Evolutionary conservation across 257 asterid species (phyloP).

Genomic region (Scutellaria minor): DNA sequence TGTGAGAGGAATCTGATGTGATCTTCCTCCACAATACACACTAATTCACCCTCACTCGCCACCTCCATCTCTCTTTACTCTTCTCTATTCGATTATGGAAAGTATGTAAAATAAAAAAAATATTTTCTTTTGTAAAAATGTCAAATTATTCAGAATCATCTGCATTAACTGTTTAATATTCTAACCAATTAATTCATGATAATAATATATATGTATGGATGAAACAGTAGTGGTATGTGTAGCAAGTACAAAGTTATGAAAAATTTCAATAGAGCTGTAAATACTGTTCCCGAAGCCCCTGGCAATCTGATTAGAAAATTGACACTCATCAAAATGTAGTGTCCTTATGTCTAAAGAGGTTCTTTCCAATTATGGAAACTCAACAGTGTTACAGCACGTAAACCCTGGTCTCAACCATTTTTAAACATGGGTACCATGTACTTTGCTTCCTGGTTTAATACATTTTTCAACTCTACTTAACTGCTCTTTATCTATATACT

Average conservation of each 20-base stretch:
- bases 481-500: slow-evolving; percentile 28
- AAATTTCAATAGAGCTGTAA: slow-evolving; percentile 12
- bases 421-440: slow-evolving; percentile 41
- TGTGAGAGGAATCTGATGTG: slow-evolving; percentile 50
- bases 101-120: too few species aligned
- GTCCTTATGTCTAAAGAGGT: slow-evolving; percentile 40
- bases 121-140: too few species aligned
- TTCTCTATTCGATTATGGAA: not conserved
- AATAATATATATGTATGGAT: not conserved
- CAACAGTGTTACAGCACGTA: slow-evolving; percentile 39
- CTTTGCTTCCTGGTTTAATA: slow-evolving; percentile 43
- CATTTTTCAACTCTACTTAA: slow-evolving; percentile 43
- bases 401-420: slow-evolving; percentile 36
- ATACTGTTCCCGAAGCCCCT: slow-evolving; percentile 33
- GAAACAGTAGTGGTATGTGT: not conserved
- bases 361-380: slow-evolving; percentile 51
- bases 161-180: too few species aligned
- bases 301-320: slow-evolving; percentile 37
- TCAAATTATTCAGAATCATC: too few species aligned
- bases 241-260: not conserved
- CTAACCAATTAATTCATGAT: too few species aligned
- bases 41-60: slow-evolving; percentile 27
- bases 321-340: slow-evolving; percentile 36
- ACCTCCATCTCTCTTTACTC: not conserved
- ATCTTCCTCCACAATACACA: slow-evolving; percentile 45